Conservation (phyloP, 2,329 filamentous ascomycete genomes). For the Arthrobotrys sphaeroides region DNA sequence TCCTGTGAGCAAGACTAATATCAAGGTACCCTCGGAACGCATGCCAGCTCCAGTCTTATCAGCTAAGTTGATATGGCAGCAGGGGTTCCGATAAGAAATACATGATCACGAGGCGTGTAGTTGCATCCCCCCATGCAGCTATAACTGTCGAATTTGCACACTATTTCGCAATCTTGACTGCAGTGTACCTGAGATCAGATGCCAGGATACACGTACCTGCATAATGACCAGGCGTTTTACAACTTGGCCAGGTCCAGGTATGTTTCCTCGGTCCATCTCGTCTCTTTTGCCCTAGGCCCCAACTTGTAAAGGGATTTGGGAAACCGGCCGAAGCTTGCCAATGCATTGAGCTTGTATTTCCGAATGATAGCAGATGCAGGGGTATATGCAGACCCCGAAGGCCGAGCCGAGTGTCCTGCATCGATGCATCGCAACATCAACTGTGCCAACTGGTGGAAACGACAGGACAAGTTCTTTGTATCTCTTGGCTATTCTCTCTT, state of each 20-base stretch:
- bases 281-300: neutral
- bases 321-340: too few relatives aligned
- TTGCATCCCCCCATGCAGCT: constrained; percentile 7
- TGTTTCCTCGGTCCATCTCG: neutral
- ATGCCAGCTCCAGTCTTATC: constrained; percentile 12
- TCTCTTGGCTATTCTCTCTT: too few relatives aligned
- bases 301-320: neutral
- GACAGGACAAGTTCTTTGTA: too few relatives aligned
- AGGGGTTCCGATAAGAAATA: constrained; percentile 28
- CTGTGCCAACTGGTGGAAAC: too few relatives aligned
- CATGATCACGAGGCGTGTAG: constrained; percentile 20
- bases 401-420: too few relatives aligned
- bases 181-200: constrained; percentile 2
- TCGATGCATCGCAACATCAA: too few relatives aligned
- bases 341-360: too few relatives aligned
- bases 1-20: too few relatives aligned
- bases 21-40: too few relatives aligned
- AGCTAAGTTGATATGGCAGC: neutral
- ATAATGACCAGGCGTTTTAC: constrained; percentile 35
- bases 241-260: neutral
- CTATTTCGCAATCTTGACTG: neutral
- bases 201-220: constrained; percentile 30
- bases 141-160: neutral
- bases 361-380: too few relatives aligned
- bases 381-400: too few relatives aligned